Evolutionary conservation across 2,329 filamentous ascomycete species (phyloP), one percentile per base, ranked within the genome.

Genomic region (Emergomyces africanus): DNA sequence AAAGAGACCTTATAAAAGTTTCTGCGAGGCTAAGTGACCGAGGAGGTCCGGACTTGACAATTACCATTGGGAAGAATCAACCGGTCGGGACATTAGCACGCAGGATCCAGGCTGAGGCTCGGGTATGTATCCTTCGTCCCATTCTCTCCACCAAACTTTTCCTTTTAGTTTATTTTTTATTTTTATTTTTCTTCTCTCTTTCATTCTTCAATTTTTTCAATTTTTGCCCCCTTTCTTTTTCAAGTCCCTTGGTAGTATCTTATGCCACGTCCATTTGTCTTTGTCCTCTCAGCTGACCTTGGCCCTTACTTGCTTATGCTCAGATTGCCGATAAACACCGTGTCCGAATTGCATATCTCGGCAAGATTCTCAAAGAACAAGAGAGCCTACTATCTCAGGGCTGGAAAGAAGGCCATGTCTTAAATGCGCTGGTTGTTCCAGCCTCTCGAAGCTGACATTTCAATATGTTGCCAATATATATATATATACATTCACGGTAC

Each of bases 301-400:
- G 57, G 10, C n/a, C 33, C 15, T 25, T 14, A 15, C 41, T 18
- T 15, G 41, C 48, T n/a, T 20, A 37, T 23, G 18, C 44, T 20
- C 65, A 87, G 86, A 75, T 91, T 37, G 71, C 79, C 1, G 69
- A 77, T 8, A 76, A 75, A 50, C 83, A 82, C 62, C 81, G 78
- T 54, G 77, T 96, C 56, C 83, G 83, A 58, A 81, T 96, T 61
- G 85, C 84, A 23, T 95, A 95, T 70, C 80, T 94, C 72, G 91
- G 91, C 64, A 89, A 85, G 69, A 82, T 91, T 56, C 79, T 96
- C 51, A 84, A 85, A 64, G 88, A 92, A 63, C 79, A 79, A 58
- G 70, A 81, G 23, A 79, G 85, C 0, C 72, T 96, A 20, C 72
- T 77, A 50, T 79, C 81, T 2, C 87, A 94, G 65, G 87, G 87